These are phyloP conservation scores for Ustilago curta DNA, from an alignment of 1,284 basidiomycete genomes.

Conservation along the genomic window DNA sequence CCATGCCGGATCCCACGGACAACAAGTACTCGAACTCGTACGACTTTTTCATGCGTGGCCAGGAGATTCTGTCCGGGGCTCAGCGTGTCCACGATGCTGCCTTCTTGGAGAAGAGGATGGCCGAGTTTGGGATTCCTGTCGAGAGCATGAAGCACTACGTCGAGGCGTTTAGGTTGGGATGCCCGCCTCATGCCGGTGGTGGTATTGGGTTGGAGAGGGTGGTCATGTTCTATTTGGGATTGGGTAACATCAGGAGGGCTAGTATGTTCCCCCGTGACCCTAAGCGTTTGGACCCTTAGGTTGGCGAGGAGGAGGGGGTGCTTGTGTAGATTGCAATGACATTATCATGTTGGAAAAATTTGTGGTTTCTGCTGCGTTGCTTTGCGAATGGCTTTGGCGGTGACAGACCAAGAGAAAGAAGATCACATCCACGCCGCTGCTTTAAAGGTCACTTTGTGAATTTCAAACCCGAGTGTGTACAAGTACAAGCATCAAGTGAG, in stretches of 20 bases:
- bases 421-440: no score
- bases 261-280: conserved; percentile 85
- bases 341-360: neutral
- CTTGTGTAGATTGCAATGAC: neutral
- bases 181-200: conserved; percentile 79
- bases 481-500: conserved; percentile 4
- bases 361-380: no score
- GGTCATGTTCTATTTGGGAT: conserved; percentile 80
- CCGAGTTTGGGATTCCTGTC: conserved; percentile 79
- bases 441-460: no score
- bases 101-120: conserved; percentile 86
- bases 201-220: conserved; percentile 86
- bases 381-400: no score
- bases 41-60: conserved; percentile 99
- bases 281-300: conserved; percentile 67
- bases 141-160: conserved; percentile 89
- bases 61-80: conserved; percentile 97
- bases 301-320: no score
- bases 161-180: conserved; percentile 93
- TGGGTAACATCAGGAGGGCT: conserved; percentile 91
- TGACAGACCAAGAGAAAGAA: no score
- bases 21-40: conserved; percentile 89
- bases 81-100: conserved; percentile 94
- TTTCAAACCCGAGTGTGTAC: neutral
- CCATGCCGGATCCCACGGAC: conserved; percentile 68